A percentile compares a stretch with the other conserved stretches of the same genome.
Evolutionary conservation across 73 alveolate genomes (phyloP).

Genomic region (Stentor roeselii): DNA sequence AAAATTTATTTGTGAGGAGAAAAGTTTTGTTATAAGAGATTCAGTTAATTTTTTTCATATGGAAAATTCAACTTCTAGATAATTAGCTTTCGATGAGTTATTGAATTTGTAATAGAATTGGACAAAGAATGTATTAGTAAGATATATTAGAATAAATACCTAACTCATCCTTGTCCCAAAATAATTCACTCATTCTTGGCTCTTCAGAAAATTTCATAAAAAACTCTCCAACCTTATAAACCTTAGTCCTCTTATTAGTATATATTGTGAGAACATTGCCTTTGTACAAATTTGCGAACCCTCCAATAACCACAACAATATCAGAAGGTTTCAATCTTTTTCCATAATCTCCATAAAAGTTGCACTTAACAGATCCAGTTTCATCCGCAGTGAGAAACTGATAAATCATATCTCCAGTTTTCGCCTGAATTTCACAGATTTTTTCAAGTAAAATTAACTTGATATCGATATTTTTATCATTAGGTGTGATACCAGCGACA

Average conservation of each 20-base stretch:
- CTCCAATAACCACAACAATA: constrained; percentile 68
- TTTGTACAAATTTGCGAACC: constrained; percentile 66
- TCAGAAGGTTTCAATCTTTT: constrained; percentile 74
- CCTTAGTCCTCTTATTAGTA: constrained; percentile 62
- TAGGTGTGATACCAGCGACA: constrained; percentile 20
- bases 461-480: constrained; percentile 25
- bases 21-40: too few relatives aligned
- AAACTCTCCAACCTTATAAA: constrained; percentile 52
- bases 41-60: too few relatives aligned
- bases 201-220: constrained; percentile 34
- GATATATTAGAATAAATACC: too few relatives aligned
- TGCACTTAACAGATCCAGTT: constrained; percentile 71
- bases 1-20: too few relatives aligned
- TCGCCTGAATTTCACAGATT: background rate
- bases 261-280: constrained; percentile 64
- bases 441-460: constrained; percentile 8
- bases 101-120: too few relatives aligned
- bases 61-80: too few relatives aligned
- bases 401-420: constrained; percentile 34
- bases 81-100: too few relatives aligned
- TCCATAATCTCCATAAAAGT: constrained; percentile 81
- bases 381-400: constrained; percentile 78
- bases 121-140: too few relatives aligned
- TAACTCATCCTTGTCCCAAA: background rate
- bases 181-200: constrained; percentile 25